Evolutionary conservation across 148 eudicot genomes (phyloP).

Genomic region (Gaultheria prostrata): DNA sequence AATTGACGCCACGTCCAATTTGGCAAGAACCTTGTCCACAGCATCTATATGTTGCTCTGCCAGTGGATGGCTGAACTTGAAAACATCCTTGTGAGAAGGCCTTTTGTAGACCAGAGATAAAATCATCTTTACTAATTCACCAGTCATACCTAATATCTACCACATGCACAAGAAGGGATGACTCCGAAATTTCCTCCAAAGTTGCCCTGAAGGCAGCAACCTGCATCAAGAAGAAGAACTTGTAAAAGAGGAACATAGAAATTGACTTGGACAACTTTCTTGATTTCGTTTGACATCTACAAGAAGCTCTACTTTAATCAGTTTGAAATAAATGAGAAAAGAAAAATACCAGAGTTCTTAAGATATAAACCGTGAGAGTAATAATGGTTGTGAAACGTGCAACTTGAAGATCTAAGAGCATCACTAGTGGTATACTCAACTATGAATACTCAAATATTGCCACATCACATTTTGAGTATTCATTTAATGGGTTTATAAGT

Average conservation of each 20-base stretch:
- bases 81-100: slow-evolving; percentile 16
- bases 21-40: slow-evolving; percentile 76
- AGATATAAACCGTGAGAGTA: background rate
- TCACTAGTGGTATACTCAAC: no score
- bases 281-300: background rate
- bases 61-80: slow-evolving; percentile 72
- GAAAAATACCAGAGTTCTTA: background rate
- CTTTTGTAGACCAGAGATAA: slow-evolving; percentile 1
- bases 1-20: slow-evolving; percentile 71
- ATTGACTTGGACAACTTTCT: background rate
- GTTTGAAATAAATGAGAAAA: slow-evolving; percentile 5
- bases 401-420: slow-evolving; percentile 8
- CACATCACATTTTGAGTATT: no score
- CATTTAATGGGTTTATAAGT: no score
- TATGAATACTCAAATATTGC: no score
- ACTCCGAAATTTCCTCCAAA: slow-evolving; percentile 90
- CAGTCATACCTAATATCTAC: slow-evolving; percentile 76
- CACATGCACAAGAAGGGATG: slow-evolving; percentile 90
- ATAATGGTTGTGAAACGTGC: background rate
- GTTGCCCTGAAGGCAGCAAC: slow-evolving; percentile 99
- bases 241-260: background rate
- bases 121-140: background rate
- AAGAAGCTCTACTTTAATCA: background rate
- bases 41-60: slow-evolving; percentile 86
- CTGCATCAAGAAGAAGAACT: slow-evolving; percentile 39